These are phyloP conservation scores for Clohesyomyces aquaticus DNA, from an alignment of 495 filamentous ascomycete genomes.

Conservation along the genomic window DNA sequence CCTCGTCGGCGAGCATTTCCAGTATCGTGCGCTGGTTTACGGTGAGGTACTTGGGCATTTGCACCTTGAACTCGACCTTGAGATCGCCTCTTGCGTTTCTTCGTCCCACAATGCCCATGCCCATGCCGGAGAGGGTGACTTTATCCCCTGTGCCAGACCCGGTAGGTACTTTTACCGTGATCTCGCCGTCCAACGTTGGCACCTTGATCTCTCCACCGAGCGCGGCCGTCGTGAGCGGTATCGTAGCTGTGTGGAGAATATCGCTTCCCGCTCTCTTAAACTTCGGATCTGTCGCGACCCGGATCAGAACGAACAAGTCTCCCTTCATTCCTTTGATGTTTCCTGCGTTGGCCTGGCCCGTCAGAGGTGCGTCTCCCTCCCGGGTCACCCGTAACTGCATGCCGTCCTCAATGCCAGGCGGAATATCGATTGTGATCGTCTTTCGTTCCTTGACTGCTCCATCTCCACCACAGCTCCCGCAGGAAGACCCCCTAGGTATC, in stretches of 20 bases:
- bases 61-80: conserved; percentile 89
- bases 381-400: conserved; percentile 81
- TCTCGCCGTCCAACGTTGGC: conserved; percentile 87
- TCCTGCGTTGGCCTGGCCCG: conserved; percentile 62
- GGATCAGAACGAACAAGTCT: conserved; percentile 85
- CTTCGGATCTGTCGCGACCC: conserved; percentile 79
- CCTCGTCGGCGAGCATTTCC: conserved; percentile 94
- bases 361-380: conserved; percentile 84
- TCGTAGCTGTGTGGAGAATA: conserved; percentile 85
- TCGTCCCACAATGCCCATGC: conserved; percentile 75
- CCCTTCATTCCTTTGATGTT: conserved; percentile 66
- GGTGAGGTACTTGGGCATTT: conserved; percentile 91
- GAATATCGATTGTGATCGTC: conserved; percentile 84
- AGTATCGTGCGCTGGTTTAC: conserved; percentile 86
- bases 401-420: conserved; percentile 91
- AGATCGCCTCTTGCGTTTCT: conserved; percentile 72
- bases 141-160: conserved; percentile 93
- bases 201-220: conserved; percentile 87
- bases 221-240: conserved; percentile 90
- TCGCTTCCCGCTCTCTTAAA: conserved; percentile 86
- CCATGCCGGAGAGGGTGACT: conserved; percentile 82
- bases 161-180: conserved; percentile 82
- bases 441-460: conserved; percentile 78
- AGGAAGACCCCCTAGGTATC: conserved; percentile 77
- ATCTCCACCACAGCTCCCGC: conserved; percentile 73